These are phyloP conservation scores for Phytophthora colocasiae DNA, from an alignment of 352 stramenopile genomes.

Conservation along the genomic window DNA sequence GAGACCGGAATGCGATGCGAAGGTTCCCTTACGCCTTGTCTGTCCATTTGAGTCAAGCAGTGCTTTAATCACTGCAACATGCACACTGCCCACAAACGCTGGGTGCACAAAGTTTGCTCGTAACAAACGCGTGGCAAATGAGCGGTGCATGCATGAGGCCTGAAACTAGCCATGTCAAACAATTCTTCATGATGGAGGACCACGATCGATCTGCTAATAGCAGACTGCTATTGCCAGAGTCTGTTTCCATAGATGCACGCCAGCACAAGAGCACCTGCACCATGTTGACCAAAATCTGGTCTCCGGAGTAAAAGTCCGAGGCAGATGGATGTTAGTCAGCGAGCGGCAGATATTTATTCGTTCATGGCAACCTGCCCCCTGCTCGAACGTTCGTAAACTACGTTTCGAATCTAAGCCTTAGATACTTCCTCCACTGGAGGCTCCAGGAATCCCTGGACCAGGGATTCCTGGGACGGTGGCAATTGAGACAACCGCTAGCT, in stretches of 20 bases:
- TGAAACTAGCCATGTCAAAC: background rate
- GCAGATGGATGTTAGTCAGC: slow-evolving; percentile 21
- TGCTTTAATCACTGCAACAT: too few relatives aligned
- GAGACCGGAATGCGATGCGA: slow-evolving; percentile 3
- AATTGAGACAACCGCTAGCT: slow-evolving; percentile 1
- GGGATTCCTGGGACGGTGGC: background rate
- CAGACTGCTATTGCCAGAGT: background rate
- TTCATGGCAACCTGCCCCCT: background rate
- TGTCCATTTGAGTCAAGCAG: slow-evolving; percentile 7
- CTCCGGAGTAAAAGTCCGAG: background rate
- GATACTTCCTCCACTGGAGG: background rate
- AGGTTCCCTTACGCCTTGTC: slow-evolving; percentile 22
- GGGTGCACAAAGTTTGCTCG: background rate
- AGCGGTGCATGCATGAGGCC: background rate
- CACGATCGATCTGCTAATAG: background rate
- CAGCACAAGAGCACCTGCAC: background rate
- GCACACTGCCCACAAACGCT: background rate
- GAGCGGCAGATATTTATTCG: background rate
- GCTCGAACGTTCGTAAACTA: background rate
- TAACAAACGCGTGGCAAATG: slow-evolving; percentile 2
- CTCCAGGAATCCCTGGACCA: too few relatives aligned
- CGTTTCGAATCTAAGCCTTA: background rate
- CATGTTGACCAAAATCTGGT: slow-evolving; percentile 5
- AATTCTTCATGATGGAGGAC: too few relatives aligned
- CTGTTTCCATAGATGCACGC: slow-evolving; percentile 14